Base-by-base conservation (phyloP, 257 asterid species). In the Striga asiatica region DNA sequence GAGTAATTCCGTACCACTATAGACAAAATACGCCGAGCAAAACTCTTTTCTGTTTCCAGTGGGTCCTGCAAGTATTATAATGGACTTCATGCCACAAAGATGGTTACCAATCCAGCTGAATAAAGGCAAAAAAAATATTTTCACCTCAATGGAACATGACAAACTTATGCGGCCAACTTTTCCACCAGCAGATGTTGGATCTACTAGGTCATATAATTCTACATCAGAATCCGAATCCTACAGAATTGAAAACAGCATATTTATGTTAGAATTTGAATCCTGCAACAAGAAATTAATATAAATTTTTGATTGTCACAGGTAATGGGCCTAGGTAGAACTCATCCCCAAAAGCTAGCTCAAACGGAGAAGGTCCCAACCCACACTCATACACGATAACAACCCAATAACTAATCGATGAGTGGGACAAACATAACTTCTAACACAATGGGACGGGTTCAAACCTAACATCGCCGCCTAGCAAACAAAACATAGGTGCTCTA, bases 141-240 rank as follows among this genome's bases (percentile, higher is more conserved):
- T 11, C 70, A 92, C 98, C 98, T 92, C 98, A 67, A 92, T 68
- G 58, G 80, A 82, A 73, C 94, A 92, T 7, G 98, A 88, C 71
- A 92, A 56, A 61, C 84, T 74, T 64, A 92, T 78, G 53, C 43
- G 74, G 66, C 98, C 98, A 50, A 78, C 94, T 50, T 77, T 64
- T 52, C 65, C 77, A 32, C 70, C 73, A 8, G 78, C 50, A 25
- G 89, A 74, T 28, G 97, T 70, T 58, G 93, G 93, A 66, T 84
- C 94, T 47, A 72, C 58, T 66, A 92, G 67, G 69, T 84, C 82
- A 67, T 69, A 65, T 25, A 53, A 77, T 58, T 69, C 94, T 32
- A 28, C 14, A 8, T 84, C 95, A 60, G 89, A 77, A 66, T 71
- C 84, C 20, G 75, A 69, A 19, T 82, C 94, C 98, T 92, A 74